A percentile compares a stretch with the other conserved stretches of the same genome.
These are phyloP conservation scores for Chlorencoelia australis DNA, from an alignment of 2,329 filamentous ascomycete species.

Conservation along the genomic window DNA sequence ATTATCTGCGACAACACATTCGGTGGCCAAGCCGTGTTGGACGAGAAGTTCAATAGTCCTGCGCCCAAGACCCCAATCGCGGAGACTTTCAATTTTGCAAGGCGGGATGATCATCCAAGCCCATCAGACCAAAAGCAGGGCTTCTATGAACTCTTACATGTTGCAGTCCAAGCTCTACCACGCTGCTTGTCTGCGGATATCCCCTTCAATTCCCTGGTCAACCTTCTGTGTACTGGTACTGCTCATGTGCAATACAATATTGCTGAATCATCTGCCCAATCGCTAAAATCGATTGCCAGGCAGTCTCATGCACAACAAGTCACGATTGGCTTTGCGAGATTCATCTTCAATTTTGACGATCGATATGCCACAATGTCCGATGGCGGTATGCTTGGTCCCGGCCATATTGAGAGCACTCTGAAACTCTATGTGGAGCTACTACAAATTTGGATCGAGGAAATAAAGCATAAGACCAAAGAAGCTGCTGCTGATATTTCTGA, in stretches of 20 bases:
- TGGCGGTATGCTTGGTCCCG: constrained; percentile 86
- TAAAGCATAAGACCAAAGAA: constrained; percentile 74
- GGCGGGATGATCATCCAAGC: constrained; percentile 66
- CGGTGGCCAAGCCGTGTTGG: constrained; percentile 85
- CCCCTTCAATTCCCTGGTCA: constrained; percentile 87
- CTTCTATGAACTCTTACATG: constrained; percentile 91
- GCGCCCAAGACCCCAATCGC: constrained; percentile 91
- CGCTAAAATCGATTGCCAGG: constrained; percentile 86
- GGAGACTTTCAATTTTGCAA: constrained; percentile 84
- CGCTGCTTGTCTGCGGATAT: constrained; percentile 88
- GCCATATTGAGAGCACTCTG: constrained; percentile 89
- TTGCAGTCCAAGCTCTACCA: constrained; percentile 88
- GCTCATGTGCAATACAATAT: constrained; percentile 92
- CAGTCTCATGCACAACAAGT: constrained; percentile 92
- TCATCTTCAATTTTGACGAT: constrained; percentile 98
- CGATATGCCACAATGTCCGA: constrained; percentile 97
- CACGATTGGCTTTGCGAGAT: constrained; percentile 89
- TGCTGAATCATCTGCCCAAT: constrained; percentile 82
- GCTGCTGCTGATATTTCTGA: constrained; percentile 56
- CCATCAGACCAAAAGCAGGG: constrained; percentile 78
- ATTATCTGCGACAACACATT: constrained; percentile 96
- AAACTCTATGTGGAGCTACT: constrained; percentile 88
- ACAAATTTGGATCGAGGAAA: constrained; percentile 96
- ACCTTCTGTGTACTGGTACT: constrained; percentile 89
- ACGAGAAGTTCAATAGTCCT: constrained; percentile 84